Conservation (phyloP, 2,329 filamentous ascomycete genomes). For the Neocatenulostroma microsporum region DNA sequence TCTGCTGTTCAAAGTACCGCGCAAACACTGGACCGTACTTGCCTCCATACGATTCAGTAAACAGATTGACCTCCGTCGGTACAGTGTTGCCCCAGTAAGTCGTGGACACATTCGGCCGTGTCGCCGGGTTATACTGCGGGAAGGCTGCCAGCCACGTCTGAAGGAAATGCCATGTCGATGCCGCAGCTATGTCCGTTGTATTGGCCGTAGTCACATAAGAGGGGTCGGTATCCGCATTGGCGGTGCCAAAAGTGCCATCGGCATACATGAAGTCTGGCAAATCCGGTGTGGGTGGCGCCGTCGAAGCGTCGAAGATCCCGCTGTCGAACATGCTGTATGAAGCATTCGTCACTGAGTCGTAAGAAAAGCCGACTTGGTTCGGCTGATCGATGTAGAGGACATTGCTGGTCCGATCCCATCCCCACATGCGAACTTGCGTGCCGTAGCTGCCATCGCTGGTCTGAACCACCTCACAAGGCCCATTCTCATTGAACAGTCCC, state of each 20-base stretch:
- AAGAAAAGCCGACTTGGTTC: conserved; percentile 52
- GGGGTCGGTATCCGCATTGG: conserved; percentile 29
- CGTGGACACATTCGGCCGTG: conserved; percentile 47
- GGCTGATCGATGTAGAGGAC: conserved; percentile 66
- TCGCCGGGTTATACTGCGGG: conserved; percentile 35
- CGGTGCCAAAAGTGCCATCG: conserved; percentile 60
- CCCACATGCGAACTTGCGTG: conserved; percentile 37
- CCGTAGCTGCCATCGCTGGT: conserved; percentile 27
- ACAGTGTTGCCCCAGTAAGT: conserved; percentile 11
- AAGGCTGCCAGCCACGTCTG: conserved; percentile 48
- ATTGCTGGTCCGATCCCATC: conserved; percentile 57
- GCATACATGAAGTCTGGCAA: conserved; percentile 44
- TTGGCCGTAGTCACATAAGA: conserved; percentile 24
- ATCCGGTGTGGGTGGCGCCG: conserved; percentile 45
- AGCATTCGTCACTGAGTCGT: conserved; percentile 38
- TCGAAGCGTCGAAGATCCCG: conserved; percentile 31
- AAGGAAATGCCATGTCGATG: conserved; percentile 57
- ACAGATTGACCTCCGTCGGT: conserved; percentile 45
- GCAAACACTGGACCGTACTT: conserved; percentile 62
- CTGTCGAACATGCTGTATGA: conserved; percentile 33
- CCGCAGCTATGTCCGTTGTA: conserved; percentile 30
- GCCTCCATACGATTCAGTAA: conserved; percentile 51
- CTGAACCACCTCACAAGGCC: conserved; percentile 30
- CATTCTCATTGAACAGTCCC: conserved; percentile 47
- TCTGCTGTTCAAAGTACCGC: conserved; percentile 52